Evolutionary conservation across 2,329 filamentous ascomycete species (phyloP), one percentile per base, ranked within the genome.

Genomic region (Arthrinium phaeospermum): DNA sequence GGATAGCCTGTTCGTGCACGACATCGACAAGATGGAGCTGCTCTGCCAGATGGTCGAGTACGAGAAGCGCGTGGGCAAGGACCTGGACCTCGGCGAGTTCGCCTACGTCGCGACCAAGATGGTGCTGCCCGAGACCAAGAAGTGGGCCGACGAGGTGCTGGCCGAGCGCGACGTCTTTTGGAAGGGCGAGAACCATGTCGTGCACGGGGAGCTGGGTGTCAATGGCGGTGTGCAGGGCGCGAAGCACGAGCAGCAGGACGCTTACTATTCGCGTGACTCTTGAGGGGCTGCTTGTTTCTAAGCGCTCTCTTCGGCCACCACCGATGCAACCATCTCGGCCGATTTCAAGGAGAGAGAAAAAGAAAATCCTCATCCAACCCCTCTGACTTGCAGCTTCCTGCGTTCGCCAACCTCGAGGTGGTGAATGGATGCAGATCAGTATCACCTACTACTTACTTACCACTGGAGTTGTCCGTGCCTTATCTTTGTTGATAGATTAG

Each of bases 21-120:
- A 99, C 81, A 90, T 99, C 73, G 96, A 99, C 84, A 98, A 98
- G 91, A 91, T 99, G 82, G 96, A 99, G 85, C 86, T 99, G 75
- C 84, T 99, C 74, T 85, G 97, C 79, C 96, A 99, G 85, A 98
- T 98, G 93, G 86, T 97, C 44, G 96, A 99, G 83, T 99, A 99
- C 80, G 96, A 99, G 88, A 92, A 93, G 78, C 84, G 87, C 16
- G 86, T 90, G 69, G 83, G 91, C 71, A 90, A 90, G 41, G 83
- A 85, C 75, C 82, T 94, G 51, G 94, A 98, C 81, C 85, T 99
- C 69, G 90, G 92, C 70, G 96, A 99, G 84, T 98, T 99, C 77
- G 89, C 91, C 0, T 92, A 93, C 79, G 96, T 98, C 2, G 90
- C 93, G 12, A 87, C 85, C 67, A 90, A 89, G 77, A 92, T 98